A percentile compares a stretch with the other conserved stretches of the same genome.
phyloP scores from a whole-genome alignment of 1,284 basidiomycete genomes.

The Ustilago esculenta region DNA sequence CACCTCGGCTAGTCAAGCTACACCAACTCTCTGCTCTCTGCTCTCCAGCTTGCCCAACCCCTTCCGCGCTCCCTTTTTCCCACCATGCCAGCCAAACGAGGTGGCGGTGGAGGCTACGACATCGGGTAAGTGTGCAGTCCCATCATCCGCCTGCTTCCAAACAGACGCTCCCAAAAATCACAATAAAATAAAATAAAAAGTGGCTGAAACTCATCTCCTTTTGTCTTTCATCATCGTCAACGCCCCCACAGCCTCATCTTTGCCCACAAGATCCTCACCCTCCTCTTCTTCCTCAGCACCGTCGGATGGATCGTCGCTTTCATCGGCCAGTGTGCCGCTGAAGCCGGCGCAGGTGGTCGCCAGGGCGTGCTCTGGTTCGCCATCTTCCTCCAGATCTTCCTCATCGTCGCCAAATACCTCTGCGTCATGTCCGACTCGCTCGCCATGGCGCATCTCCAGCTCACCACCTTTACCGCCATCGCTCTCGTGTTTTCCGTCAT shows the following conservation, averaged over 20 bases:
- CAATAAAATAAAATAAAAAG: too few relatives aligned
- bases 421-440: constrained; percentile 85
- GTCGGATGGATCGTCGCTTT: constrained; percentile 94
- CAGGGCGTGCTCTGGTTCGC: constrained; percentile 89
- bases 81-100: constrained; percentile 49
- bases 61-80: too few relatives aligned
- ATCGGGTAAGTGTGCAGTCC: constrained; percentile 54
- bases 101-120: constrained; percentile 47
- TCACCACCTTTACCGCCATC: constrained; percentile 85
- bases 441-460: constrained; percentile 82
- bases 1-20: too few relatives aligned
- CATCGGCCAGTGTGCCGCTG: constrained; percentile 72
- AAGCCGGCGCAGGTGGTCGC: constrained; percentile 38
- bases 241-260: constrained; percentile 73
- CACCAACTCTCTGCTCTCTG: too few relatives aligned
- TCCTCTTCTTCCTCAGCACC: constrained; percentile 81
- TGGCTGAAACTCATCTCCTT: too few relatives aligned
- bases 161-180: too few relatives aligned
- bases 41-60: too few relatives aligned
- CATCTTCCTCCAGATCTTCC: constrained; percentile 83
- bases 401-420: constrained; percentile 81
- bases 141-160: too few relatives aligned
- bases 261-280: constrained; percentile 87
- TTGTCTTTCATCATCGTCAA: not conserved
- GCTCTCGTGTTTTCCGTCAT: constrained; percentile 85